Conservation (phyloP, 2,329 filamentous ascomycete species). For the Aspergillaceae sp. region DNA sequence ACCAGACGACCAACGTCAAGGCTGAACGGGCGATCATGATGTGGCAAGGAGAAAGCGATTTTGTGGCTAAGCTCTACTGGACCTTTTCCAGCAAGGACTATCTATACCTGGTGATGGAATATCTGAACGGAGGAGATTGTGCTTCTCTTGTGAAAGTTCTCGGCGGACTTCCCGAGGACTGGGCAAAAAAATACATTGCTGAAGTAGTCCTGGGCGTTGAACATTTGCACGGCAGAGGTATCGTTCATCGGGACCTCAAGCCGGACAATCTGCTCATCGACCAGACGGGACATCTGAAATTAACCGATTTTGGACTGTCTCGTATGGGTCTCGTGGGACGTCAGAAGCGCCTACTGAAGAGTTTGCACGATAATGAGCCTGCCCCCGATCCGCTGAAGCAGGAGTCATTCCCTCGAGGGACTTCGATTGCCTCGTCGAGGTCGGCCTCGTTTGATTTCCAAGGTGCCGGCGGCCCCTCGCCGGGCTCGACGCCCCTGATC, state of each 20-base stretch:
- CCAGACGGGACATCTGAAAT: conserved; percentile 88
- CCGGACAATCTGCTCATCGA: conserved; percentile 97
- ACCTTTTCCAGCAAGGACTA: conserved; percentile 99
- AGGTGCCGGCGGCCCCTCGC: conserved; percentile 57
- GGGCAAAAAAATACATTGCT: conserved; percentile 94
- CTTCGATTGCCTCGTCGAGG: conserved; percentile 79
- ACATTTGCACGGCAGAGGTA: conserved; percentile 85
- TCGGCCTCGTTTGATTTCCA: conserved; percentile 91
- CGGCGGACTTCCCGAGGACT: conserved; percentile 86
- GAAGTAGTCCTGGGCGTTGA: conserved; percentile 96
- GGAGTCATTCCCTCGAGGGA: conserved; percentile 77
- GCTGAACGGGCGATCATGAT: conserved; percentile 99
- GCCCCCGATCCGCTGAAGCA: conserved; percentile 87
- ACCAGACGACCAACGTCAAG: conserved; percentile 98
- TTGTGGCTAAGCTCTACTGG: conserved; percentile 98
- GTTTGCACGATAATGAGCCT: conserved; percentile 56
- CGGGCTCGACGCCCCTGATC: conserved; percentile 75
- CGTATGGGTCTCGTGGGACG: conserved; percentile 94
- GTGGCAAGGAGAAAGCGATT: conserved; percentile 99
- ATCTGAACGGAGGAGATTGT: conserved; percentile 93
- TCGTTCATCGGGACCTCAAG: conserved; percentile 94
- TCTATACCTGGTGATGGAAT: conserved; percentile 97
- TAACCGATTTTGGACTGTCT: conserved; percentile 95
- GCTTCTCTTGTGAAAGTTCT: conserved; percentile 93
- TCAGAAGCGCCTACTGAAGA: conserved; percentile 83